phyloP scores from a whole-genome alignment of 495 filamentous ascomycete species.

The Rostrohypoxylon terebratum region DNA sequence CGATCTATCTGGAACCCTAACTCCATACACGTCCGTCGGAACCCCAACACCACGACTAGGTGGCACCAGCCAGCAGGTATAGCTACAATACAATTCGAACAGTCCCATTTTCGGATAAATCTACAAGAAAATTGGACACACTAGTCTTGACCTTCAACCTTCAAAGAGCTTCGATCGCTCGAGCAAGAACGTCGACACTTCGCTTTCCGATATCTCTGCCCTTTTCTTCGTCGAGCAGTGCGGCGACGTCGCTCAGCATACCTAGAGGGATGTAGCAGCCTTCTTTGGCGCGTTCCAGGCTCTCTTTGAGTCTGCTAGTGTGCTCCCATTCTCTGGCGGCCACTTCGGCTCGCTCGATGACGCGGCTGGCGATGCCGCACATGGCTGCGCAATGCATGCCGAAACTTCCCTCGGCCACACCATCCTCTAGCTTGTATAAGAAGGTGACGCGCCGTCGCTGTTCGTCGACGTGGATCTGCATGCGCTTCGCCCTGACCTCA shows the following conservation, averaged over 20 bases:
- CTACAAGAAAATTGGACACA: background rate
- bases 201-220: conserved; percentile 59
- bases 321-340: conserved; percentile 98
- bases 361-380: conserved; percentile 88
- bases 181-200: conserved; percentile 76
- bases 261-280: conserved; percentile 86
- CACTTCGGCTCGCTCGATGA: conserved; percentile 86
- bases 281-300: conserved; percentile 79
- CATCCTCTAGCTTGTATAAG: conserved; percentile 93
- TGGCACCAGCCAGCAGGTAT: background rate
- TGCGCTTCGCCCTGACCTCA: conserved; percentile 84
- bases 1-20: conserved; percentile 14
- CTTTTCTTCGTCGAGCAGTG: conserved; percentile 73
- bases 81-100: conserved; percentile 15
- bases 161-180: conserved; percentile 82
- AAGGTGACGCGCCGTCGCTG: conserved; percentile 85
- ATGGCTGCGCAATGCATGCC: conserved; percentile 99
- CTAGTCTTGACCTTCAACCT: conserved; percentile 52
- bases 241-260: conserved; percentile 90
- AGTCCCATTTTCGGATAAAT: background rate
- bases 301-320: conserved; percentile 88
- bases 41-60: background rate
- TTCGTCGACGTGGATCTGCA: conserved; percentile 97
- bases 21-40: conserved; percentile 15
- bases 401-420: conserved; percentile 96